Evolutionary conservation across 2,329 filamentous ascomycete genomes (phyloP).

Genomic region (Claviceps spartinae): DNA sequence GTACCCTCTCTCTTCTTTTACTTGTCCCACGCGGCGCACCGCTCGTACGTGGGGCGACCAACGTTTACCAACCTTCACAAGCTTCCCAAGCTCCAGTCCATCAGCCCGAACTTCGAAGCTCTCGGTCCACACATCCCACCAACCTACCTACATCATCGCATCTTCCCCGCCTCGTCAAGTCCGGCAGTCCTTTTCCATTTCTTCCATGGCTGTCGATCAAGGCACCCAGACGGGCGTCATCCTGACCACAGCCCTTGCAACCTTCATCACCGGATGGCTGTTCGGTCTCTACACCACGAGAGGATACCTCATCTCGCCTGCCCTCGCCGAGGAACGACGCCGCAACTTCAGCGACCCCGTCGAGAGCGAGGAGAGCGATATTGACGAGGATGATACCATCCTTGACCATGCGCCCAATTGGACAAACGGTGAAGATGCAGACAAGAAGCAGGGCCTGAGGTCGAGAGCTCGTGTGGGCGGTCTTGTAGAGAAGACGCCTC

Average conservation of each 20-base stretch:
- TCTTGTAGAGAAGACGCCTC: constrained; percentile 6
- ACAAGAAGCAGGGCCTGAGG: constrained; percentile 40
- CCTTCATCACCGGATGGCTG: constrained; percentile 65
- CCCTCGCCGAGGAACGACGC: constrained; percentile 42
- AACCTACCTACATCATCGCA: background rate
- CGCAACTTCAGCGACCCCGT: constrained; percentile 44
- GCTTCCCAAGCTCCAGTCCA: background rate
- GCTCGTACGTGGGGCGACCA: too few species aligned
- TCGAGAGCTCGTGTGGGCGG: constrained; percentile 15
- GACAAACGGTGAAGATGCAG: constrained; percentile 47
- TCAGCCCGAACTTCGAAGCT: background rate
- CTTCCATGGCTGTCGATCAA: constrained; percentile 6
- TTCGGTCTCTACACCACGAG: constrained; percentile 61
- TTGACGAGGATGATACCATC: constrained; percentile 44
- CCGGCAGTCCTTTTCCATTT: background rate
- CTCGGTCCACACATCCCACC: background rate
- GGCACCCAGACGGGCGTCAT: constrained; percentile 42
- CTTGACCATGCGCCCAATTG: constrained; percentile 57
- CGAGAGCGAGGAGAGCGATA: constrained; percentile 56
- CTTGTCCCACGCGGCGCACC: too few species aligned
- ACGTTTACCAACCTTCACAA: too few species aligned
- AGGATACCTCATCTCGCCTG: constrained; percentile 45
- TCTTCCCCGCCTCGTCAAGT: background rate
- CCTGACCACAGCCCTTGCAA: constrained; percentile 59
- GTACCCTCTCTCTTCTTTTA: too few species aligned